These are phyloP conservation scores for Botrytis squamosa DNA, from an alignment of 2,329 filamentous ascomycete genomes.

Conservation along the genomic window DNA sequence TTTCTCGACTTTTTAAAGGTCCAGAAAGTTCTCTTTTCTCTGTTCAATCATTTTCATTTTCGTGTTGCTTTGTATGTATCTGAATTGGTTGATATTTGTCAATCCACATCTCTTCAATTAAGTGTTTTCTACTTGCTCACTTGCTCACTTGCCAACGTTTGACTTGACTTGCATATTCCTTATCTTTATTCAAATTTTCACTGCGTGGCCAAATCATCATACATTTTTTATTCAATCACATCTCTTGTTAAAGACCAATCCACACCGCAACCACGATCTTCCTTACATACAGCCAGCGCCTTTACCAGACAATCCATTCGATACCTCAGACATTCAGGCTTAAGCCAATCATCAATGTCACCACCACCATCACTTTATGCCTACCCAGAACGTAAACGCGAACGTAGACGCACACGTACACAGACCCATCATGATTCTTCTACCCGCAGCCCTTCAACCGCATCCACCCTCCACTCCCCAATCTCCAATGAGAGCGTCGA, in stretches of 20 bases:
- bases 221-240: not conserved
- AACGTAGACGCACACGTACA: not conserved
- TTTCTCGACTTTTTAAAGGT: not conserved
- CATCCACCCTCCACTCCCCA: slow-evolving; percentile 11
- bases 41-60: not conserved
- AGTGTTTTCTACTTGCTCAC: not conserved
- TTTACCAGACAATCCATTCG: slow-evolving; percentile 5
- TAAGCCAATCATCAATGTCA: slow-evolving; percentile 8
- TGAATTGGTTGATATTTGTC: not conserved
- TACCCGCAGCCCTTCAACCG: not conserved
- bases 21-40: not conserved
- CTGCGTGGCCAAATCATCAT: not conserved
- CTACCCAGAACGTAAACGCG: not conserved
- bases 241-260: not conserved
- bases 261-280: slow-evolving; percentile 7
- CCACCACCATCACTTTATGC: not conserved
- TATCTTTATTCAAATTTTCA: not conserved
- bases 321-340: not conserved
- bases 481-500: not conserved
- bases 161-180: not conserved
- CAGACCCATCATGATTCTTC: not conserved
- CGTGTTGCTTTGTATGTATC: not conserved
- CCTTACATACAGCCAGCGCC: not conserved
- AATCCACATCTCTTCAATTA: slow-evolving; percentile 2
- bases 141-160: not conserved